Percentiles rank a stretch among this genome's conserved stretches.
Conservation (phyloP, 75 land plant genomes). For the Picea sitchensis region DNA sequence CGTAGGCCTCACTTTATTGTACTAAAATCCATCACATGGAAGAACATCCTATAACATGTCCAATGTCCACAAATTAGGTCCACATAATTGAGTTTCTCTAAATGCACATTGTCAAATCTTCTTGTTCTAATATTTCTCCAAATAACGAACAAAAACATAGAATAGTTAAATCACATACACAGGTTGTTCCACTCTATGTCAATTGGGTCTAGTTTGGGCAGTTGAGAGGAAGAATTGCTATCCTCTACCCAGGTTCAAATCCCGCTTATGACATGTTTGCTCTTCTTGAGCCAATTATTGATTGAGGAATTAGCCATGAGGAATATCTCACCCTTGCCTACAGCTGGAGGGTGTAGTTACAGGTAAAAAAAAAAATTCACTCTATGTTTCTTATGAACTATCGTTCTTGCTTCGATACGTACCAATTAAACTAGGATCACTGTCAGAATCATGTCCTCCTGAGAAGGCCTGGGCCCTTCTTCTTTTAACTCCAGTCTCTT, state of each 20-base stretch:
- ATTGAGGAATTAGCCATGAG: too few relatives aligned
- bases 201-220: too few relatives aligned
- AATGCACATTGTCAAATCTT: neutral
- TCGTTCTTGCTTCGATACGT: neutral
- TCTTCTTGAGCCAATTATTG: too few relatives aligned
- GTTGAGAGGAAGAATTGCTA: too few relatives aligned
- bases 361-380: neutral
- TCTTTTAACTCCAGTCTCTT: neutral
- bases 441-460: neutral
- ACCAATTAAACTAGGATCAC: slow-evolving; percentile 5
- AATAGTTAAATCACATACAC: neutral
- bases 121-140: neutral
- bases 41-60: neutral
- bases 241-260: too few relatives aligned
- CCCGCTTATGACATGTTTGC: too few relatives aligned
- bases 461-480: neutral
- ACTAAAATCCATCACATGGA: too few relatives aligned
- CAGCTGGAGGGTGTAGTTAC: too few relatives aligned
- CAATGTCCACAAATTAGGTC: neutral
- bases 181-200: too few relatives aligned
- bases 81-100: neutral
- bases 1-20: too few relatives aligned
- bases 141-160: neutral
- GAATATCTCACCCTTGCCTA: too few relatives aligned
- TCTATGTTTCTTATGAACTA: neutral